Evolutionary conservation across 306 rosid genomes (phyloP), one percentile per base, ranked within the genome.

Genomic region (Clitoria ternatea): DNA sequence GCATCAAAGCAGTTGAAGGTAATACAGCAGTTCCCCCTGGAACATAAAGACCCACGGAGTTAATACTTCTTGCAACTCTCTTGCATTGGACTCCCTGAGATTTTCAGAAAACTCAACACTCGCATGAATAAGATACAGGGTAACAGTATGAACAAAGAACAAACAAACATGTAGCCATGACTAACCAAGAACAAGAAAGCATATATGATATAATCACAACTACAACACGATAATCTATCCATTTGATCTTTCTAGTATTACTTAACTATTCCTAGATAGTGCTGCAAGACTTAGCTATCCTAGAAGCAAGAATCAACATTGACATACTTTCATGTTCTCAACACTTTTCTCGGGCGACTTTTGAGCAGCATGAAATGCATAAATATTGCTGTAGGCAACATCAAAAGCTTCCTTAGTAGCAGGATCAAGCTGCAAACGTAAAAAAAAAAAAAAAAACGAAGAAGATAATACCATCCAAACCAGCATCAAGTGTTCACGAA

Each of bases 11-110:
- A 4, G 99, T 91, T 61, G 99, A 94, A 72, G 99, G 99, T 81
- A 94, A 78, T 32, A 94, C 96, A 78, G 99, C 99, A 77, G 97
- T 91, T 74, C 99, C 99, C 70, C 99, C 99, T 30, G 99, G 99
- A 84, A 90, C 94, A 69, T 94, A 94, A 77, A 94, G 89, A 81
- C 99, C 99, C 52, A 94, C 99, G 74, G 99, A 90, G 69, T 85
- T 81, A 69, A 94, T 94, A 86, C 97, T 77, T 89, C 99, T 87
- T 17, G 99, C 92, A 65, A 94, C 96, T 64, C 95, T 85, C 86
- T 90, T 94, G 90, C 99, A 94, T 77, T 75, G 88, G 72, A 94
- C 99, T 23, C 99, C 99, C 99, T 90, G 88, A 50, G 63, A 84
- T 71, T 36, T 68, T 66, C 24, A 37, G 57, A 69, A 80, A 68